Evolutionary conservation across 805 yeast species (phyloP).

Genomic region (Teunomyces panamensis): DNA sequence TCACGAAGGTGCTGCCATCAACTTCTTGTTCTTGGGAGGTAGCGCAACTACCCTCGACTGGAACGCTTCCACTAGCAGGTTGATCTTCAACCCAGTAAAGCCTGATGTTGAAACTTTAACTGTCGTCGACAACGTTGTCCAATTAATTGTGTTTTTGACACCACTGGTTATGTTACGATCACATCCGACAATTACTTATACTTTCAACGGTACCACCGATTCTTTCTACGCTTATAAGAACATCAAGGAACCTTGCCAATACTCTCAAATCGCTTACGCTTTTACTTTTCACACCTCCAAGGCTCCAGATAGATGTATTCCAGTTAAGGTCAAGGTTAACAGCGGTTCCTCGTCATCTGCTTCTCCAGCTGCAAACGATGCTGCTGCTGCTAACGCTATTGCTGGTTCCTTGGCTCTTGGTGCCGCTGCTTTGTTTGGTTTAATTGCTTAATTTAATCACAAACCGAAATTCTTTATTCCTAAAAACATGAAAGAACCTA

Average conservation of each 20-base stretch:
- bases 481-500: background rate
- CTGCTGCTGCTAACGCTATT: background rate
- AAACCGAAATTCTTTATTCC: background rate
- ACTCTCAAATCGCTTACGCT: slow-evolving; percentile 21
- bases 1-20: slow-evolving; percentile 46
- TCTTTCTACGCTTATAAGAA: slow-evolving; percentile 40
- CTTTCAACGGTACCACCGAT: slow-evolving; percentile 24
- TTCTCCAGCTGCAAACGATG: background rate
- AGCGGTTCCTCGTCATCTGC: background rate
- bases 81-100: background rate
- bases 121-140: slow-evolving; percentile 6
- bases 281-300: slow-evolving; percentile 23
- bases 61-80: slow-evolving; percentile 8
- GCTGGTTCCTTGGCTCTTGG: background rate
- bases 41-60: slow-evolving; percentile 18
- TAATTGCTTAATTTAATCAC: background rate
- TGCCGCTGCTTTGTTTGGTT: background rate
- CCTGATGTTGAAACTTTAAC: background rate
- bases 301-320: slow-evolving; percentile 20
- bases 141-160: no score
- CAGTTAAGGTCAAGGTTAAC: slow-evolving; percentile 9
- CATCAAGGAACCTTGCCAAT: slow-evolving; percentile 42
- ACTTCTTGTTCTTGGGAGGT: slow-evolving; percentile 32
- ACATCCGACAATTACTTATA: slow-evolving; percentile 16
- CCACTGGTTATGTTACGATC: slow-evolving; percentile 3